Percentiles rank a stretch among this genome's conserved stretches.
These are phyloP conservation scores for Suillus hirtellus DNA, from an alignment of 768 basidiomycete genomes.

Conservation along the genomic window DNA sequence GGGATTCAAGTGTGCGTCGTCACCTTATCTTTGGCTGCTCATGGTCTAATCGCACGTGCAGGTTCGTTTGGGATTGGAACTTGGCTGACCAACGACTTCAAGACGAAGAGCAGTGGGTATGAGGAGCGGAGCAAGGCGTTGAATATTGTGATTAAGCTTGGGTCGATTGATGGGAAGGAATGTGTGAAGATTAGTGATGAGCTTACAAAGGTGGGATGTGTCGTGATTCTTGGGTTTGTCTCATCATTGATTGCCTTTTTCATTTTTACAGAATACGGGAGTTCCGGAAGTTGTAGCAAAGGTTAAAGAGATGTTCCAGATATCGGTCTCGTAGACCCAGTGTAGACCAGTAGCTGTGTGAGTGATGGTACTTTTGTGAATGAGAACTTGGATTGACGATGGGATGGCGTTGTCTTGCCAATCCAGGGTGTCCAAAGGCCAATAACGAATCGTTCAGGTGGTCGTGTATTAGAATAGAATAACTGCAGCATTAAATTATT, in stretches of 20 bases:
- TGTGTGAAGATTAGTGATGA: constrained; percentile 97
- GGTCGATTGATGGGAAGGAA: constrained; percentile 65
- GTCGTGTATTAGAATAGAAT: background rate
- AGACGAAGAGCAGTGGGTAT: constrained; percentile 40
- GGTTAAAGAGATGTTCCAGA: constrained; percentile 1
- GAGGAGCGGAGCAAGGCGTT: constrained; percentile 73
- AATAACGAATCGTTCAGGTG: background rate
- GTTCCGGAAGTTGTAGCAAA: constrained; percentile 44
- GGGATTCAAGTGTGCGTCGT: constrained; percentile 58
- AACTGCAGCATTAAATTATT: background rate
- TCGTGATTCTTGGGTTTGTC: background rate
- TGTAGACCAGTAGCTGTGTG: background rate
- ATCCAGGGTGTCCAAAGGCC: background rate
- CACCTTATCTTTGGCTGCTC: background rate
- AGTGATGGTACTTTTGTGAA: constrained; percentile 45
- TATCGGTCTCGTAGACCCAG: background rate
- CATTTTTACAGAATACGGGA: constrained; percentile 60
- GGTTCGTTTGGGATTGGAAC: constrained; percentile 95
- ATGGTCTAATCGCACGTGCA: constrained; percentile 27
- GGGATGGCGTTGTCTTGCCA: background rate
- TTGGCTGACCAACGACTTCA: constrained; percentile 87
- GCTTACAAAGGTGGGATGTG: constrained; percentile 60
- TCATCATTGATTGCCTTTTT: background rate
- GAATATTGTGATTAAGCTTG: constrained; percentile 95
- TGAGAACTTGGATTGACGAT: constrained; percentile 16